Evolutionary conservation across 73 alveolate species (phyloP).

Genomic region (Paramecium biaurelia): DNA sequence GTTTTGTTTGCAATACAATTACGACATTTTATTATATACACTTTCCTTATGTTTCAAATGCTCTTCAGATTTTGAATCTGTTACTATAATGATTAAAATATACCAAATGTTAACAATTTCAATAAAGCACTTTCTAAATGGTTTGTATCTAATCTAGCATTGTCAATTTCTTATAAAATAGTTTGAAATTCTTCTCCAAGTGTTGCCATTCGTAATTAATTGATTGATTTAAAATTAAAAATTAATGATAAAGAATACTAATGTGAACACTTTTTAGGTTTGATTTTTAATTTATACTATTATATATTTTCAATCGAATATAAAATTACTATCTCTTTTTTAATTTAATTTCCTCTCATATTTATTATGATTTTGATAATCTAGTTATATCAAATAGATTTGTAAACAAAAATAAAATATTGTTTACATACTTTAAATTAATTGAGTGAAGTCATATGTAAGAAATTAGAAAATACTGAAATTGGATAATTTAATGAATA

Average conservation of each 20-base stretch:
- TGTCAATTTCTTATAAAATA: background rate
- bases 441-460: background rate
- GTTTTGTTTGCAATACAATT: background rate
- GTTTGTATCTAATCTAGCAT: background rate
- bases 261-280: background rate
- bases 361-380: background rate
- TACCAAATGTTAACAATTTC: background rate
- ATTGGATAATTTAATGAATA: constrained; percentile 1
- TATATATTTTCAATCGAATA: background rate
- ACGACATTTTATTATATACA: background rate
- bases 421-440: background rate
- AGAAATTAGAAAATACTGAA: background rate
- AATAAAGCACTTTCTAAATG: background rate
- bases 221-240: background rate
- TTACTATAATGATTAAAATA: background rate
- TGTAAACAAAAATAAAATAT: background rate
- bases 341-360: background rate
- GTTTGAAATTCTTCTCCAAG: background rate
- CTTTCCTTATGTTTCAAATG: background rate
- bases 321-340: background rate
- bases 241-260: background rate
- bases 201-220: background rate
- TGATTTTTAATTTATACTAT: background rate
- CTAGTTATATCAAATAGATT: background rate
- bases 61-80: constrained; percentile 21